phyloP scores from a whole-genome alignment of 1,139 yeast species.

The Hemisphaericaspora xylanilytica region DNA sequence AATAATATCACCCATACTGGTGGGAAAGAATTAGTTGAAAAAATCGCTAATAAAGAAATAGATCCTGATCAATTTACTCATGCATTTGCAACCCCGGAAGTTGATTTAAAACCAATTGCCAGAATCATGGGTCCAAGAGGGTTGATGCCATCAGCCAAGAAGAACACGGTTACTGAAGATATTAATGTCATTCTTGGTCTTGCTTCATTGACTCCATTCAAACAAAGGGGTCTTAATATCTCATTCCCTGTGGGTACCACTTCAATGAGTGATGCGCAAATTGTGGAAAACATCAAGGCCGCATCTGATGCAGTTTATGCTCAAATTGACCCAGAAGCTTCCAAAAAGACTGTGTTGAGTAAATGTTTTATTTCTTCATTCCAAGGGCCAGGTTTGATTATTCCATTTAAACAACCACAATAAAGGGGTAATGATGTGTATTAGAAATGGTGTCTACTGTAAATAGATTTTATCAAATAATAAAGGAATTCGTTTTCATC shows the following conservation, averaged over 20 bases:
- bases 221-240: constrained; percentile 62
- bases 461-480: not conserved
- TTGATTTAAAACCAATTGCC: constrained; percentile 66
- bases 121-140: constrained; percentile 85
- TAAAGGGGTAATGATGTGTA: not conserved
- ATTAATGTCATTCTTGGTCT: constrained; percentile 28
- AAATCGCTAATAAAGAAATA: constrained; percentile 54
- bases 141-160: constrained; percentile 82
- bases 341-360: constrained; percentile 13
- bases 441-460: not conserved
- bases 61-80: constrained; percentile 64
- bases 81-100: constrained; percentile 84
- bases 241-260: constrained; percentile 77
- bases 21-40: constrained; percentile 66
- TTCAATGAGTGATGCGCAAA: constrained; percentile 73
- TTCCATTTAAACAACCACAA: constrained; percentile 11
- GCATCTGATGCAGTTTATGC: constrained; percentile 63
- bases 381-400: constrained; percentile 14
- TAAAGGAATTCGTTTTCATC: too few relatives aligned
- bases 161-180: constrained; percentile 81
- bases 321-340: constrained; percentile 11
- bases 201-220: constrained; percentile 57
- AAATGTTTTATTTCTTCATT: constrained; percentile 10
- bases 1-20: constrained; percentile 66
- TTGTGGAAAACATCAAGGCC: constrained; percentile 68